These are phyloP conservation scores for Syncephalastrum sp. DNA, from an alignment of 371 early-diverging fungal species.

Conservation along the genomic window DNA sequence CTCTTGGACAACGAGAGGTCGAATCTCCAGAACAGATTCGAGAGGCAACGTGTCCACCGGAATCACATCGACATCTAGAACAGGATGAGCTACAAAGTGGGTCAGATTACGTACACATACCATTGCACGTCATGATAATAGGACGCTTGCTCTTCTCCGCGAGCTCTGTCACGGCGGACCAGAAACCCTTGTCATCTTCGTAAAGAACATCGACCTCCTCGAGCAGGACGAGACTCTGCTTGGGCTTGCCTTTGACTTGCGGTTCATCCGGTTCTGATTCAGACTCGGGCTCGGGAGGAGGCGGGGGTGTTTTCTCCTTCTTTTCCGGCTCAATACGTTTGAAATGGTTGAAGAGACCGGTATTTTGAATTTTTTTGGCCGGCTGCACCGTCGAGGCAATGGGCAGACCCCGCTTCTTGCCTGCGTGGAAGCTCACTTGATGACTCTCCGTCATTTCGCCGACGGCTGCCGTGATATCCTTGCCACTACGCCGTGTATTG, in stretches of 20 bases:
- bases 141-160: constrained; percentile 77
- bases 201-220: constrained; percentile 84
- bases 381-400: too few relatives aligned
- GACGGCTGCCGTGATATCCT: constrained; percentile 62
- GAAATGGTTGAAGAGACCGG: neutral
- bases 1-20: constrained; percentile 15
- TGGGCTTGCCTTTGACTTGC: constrained; percentile 6
- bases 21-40: constrained; percentile 19
- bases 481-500: constrained; percentile 66
- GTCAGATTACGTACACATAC: constrained; percentile 28
- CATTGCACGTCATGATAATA: constrained; percentile 80
- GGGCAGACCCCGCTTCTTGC: too few relatives aligned
- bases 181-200: constrained; percentile 83
- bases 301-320: neutral
- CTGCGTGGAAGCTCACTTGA: constrained; percentile 37
- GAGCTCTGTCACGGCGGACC: constrained; percentile 67
- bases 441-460: constrained; percentile 79
- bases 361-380: too few relatives aligned
- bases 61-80: constrained; percentile 23
- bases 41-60: constrained; percentile 26
- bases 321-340: constrained; percentile 8
- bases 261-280: neutral
- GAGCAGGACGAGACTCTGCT: constrained; percentile 70
- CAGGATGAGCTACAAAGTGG: neutral
- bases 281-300: too few relatives aligned